Conservation (phyloP, 805 yeast species). For the Cyberlindnera amylophila region DNA sequence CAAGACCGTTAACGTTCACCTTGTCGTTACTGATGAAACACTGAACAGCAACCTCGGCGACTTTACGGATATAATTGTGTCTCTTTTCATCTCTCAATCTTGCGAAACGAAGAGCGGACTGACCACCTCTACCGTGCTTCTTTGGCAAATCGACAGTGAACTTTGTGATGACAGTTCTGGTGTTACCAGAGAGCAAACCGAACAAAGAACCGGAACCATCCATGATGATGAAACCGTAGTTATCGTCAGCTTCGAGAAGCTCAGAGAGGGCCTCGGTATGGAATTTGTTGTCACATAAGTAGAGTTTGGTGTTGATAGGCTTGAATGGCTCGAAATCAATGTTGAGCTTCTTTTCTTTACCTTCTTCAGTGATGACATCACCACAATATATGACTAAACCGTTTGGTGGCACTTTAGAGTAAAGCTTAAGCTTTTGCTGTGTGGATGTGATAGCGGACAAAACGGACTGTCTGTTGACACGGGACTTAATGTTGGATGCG, state of each 20-base stretch:
- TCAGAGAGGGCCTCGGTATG: conserved; percentile 97
- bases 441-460: conserved; percentile 97
- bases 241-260: conserved; percentile 90
- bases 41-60: conserved; percentile 97
- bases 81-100: conserved; percentile 99
- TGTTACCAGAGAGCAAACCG: conserved; percentile 94
- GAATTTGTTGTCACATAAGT: conserved; percentile 95
- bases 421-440: conserved; percentile 91
- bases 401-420: conserved; percentile 85
- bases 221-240: conserved; percentile 97
- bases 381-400: conserved; percentile 98
- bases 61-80: conserved; percentile 97
- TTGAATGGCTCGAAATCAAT: conserved; percentile 98
- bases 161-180: conserved; percentile 93
- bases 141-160: conserved; percentile 97
- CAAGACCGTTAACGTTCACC: conserved; percentile 89
- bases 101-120: conserved; percentile 98
- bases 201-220: conserved; percentile 98
- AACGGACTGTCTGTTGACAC: conserved; percentile 95
- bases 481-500: conserved; percentile 95
- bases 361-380: conserved; percentile 95
- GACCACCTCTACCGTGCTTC: conserved; percentile 99
- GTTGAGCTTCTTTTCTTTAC: conserved; percentile 94
- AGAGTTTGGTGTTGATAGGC: conserved; percentile 95
- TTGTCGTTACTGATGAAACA: conserved; percentile 93